Conservation (phyloP, 202 grass and related monocot species). For the Setaria italica region DNA sequence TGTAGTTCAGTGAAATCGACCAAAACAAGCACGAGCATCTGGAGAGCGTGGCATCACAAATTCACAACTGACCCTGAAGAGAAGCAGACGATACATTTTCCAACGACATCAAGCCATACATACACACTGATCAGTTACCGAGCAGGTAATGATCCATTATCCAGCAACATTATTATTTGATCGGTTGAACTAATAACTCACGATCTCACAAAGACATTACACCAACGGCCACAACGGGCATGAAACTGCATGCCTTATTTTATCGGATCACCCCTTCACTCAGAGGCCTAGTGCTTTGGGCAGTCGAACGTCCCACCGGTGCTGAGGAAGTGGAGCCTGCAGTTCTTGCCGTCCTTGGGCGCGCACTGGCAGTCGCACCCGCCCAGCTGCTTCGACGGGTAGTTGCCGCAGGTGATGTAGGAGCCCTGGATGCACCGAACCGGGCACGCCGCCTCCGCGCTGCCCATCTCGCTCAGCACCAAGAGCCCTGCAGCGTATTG, state of each 20-base stretch:
- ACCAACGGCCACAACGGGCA: background rate
- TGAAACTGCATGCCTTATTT: background rate
- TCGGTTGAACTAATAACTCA: background rate
- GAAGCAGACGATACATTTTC: too few relatives aligned
- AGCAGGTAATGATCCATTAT: too few relatives aligned
- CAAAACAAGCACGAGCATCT: too few relatives aligned
- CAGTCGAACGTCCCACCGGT: conserved; percentile 21
- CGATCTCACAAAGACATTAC: background rate
- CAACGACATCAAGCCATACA: too few relatives aligned
- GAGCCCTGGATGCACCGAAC: conserved; percentile 41
- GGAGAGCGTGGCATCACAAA: too few relatives aligned
- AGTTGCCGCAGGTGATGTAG: conserved; percentile 58
- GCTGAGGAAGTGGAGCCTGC: conserved; percentile 37
- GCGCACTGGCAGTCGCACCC: conserved; percentile 54
- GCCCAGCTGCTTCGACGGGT: conserved; percentile 19
- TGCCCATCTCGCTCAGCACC: conserved; percentile 16
- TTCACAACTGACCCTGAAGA: too few relatives aligned
- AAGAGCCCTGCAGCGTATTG: conserved; percentile 17
- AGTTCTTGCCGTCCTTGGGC: conserved; percentile 36
- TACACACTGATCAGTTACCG: too few relatives aligned
- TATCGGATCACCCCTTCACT: background rate
- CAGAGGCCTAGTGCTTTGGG: background rate
- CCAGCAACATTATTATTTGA: too few relatives aligned
- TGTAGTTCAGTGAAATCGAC: too few relatives aligned
- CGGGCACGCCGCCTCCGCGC: background rate